These are phyloP conservation scores for Aspergillus sp. DNA, from an alignment of 2,329 filamentous ascomycete species.

Conservation along the genomic window DNA sequence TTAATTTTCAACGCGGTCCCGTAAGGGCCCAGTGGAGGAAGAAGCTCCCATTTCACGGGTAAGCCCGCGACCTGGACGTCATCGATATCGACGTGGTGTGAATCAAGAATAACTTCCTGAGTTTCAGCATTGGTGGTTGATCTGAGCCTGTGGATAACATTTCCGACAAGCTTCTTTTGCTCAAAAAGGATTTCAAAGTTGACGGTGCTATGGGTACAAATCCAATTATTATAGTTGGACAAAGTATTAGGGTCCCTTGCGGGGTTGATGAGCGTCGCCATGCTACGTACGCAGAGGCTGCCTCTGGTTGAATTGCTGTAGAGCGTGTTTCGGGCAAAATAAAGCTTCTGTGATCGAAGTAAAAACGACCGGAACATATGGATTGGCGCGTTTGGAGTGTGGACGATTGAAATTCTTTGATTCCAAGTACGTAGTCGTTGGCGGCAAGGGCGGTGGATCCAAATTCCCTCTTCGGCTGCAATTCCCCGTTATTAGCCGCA, in stretches of 20 bases:
- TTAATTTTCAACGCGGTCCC: constrained; percentile 49
- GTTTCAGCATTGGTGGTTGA: constrained; percentile 72
- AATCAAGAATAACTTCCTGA: constrained; percentile 81
- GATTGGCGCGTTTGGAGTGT: background rate
- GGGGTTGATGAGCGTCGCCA: constrained; percentile 41
- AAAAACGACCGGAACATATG: constrained; percentile 3
- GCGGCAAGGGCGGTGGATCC: background rate
- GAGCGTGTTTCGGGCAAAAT: background rate
- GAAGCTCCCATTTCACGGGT: constrained; percentile 67
- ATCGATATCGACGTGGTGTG: constrained; percentile 75
- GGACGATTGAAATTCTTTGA: background rate
- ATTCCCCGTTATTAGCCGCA: background rate
- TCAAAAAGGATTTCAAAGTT: constrained; percentile 83
- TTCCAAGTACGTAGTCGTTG: background rate
- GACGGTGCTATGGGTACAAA: constrained; percentile 78
- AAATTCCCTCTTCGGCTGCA: background rate
- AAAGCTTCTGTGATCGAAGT: background rate
- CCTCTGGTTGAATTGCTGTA: constrained; percentile 1
- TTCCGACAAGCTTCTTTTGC: constrained; percentile 72
- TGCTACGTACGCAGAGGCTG: constrained; percentile 29
- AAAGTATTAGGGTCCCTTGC: constrained; percentile 83
- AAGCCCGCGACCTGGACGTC: constrained; percentile 69
- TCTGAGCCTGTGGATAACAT: constrained; percentile 73
- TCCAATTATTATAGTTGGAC: constrained; percentile 87
- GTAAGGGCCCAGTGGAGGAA: constrained; percentile 70